These are phyloP conservation scores for Candida easanensis DNA, from an alignment of 805 yeast genomes.

Conservation along the genomic window DNA sequence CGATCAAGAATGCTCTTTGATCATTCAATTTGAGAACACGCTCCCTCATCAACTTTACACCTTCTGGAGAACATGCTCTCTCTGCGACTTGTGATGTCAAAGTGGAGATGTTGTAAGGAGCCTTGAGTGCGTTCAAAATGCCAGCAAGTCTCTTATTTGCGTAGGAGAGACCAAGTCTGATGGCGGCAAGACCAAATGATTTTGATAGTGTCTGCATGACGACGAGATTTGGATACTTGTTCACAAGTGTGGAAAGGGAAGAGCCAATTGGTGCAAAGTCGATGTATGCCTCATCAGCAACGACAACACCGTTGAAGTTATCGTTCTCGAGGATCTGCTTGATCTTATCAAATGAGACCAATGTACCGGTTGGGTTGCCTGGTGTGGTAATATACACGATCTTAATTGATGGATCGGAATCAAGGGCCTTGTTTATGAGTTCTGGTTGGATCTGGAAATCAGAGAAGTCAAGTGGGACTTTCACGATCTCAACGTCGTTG, in stretches of 20 bases:
- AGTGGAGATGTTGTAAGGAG: slow-evolving; percentile 91
- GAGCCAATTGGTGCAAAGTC: slow-evolving; percentile 74
- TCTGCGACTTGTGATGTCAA: slow-evolving; percentile 72
- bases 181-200: slow-evolving; percentile 95
- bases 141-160: slow-evolving; percentile 57
- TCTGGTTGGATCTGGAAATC: slow-evolving; percentile 63
- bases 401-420: slow-evolving; percentile 61
- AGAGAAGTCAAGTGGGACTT: slow-evolving; percentile 68
- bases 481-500: slow-evolving; percentile 78
- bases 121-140: slow-evolving; percentile 85
- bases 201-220: slow-evolving; percentile 92
- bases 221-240: slow-evolving; percentile 75
- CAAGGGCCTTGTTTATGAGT: slow-evolving; percentile 48
- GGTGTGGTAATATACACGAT: slow-evolving; percentile 88
- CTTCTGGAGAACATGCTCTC: slow-evolving; percentile 62
- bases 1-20: slow-evolving; percentile 56
- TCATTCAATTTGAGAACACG: slow-evolving; percentile 46
- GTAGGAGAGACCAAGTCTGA: slow-evolving; percentile 81
- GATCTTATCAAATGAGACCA: slow-evolving; percentile 49
- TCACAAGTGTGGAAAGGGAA: slow-evolving; percentile 76
- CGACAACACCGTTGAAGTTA: slow-evolving; percentile 72
- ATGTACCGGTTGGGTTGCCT: slow-evolving; percentile 90
- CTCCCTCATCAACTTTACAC: slow-evolving; percentile 56
- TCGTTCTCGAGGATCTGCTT: slow-evolving; percentile 43
- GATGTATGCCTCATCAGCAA: slow-evolving; percentile 93